A percentile compares a stretch with the other conserved stretches of the same genome.
These are phyloP conservation scores for Puccinia coronata DNA, from an alignment of 1,284 basidiomycete genomes.

Conservation along the genomic window DNA sequence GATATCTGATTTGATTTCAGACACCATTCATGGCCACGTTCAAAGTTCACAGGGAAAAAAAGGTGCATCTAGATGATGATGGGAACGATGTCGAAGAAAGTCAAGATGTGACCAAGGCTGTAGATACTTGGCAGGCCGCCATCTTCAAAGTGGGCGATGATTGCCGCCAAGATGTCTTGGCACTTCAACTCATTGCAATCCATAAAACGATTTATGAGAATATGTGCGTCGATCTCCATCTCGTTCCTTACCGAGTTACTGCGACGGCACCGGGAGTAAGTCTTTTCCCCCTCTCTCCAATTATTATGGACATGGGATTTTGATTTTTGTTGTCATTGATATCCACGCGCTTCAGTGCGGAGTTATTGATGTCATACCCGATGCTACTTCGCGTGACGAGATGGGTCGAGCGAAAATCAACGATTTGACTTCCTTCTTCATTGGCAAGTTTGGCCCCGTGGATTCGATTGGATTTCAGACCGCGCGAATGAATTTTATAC, in stretches of 20 bases:
- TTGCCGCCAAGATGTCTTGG: slow-evolving; percentile 95
- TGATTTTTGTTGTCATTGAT: slow-evolving; percentile 10
- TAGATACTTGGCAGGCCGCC: slow-evolving; percentile 94
- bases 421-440: slow-evolving; percentile 89
- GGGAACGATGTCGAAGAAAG: slow-evolving; percentile 65
- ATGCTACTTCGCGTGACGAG: slow-evolving; percentile 96
- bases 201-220: slow-evolving; percentile 94
- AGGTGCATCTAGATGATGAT: slow-evolving; percentile 67
- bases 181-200: slow-evolving; percentile 97
- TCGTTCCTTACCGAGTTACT: slow-evolving; percentile 95
- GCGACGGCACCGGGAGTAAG: slow-evolving; percentile 92
- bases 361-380: slow-evolving; percentile 97
- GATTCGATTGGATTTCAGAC: slow-evolving; percentile 88
- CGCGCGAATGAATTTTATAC: slow-evolving; percentile 93
- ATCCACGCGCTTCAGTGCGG: slow-evolving; percentile 70
- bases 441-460: slow-evolving; percentile 87
- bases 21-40: slow-evolving; percentile 99
- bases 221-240: slow-evolving; percentile 84
- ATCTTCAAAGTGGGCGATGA: slow-evolving; percentile 99
- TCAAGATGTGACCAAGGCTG: slow-evolving; percentile 67
- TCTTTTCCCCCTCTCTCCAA: slow-evolving; percentile 51
- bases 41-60: slow-evolving; percentile 83
- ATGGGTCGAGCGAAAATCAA: slow-evolving; percentile 99
- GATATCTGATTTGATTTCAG: slow-evolving; percentile 60
- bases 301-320: neutral